phyloP scores from a whole-genome alignment of 2,329 filamentous ascomycete species.

The Proliferodiscus dingleyae region DNA sequence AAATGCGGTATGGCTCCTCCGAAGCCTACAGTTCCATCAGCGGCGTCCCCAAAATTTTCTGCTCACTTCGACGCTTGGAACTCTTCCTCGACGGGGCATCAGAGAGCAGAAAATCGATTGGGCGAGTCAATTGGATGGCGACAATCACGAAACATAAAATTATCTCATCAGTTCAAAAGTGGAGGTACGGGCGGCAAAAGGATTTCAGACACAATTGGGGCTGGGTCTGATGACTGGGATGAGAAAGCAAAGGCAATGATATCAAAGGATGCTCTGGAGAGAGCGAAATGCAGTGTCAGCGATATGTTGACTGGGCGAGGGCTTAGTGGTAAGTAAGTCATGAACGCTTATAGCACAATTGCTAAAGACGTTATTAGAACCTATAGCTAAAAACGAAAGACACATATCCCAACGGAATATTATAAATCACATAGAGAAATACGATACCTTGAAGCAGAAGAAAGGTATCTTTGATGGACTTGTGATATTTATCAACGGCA shows the following conservation, averaged over 20 bases:
- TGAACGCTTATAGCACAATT: conserved; percentile 31
- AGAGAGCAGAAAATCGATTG: conserved; percentile 64
- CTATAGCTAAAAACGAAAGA: conserved; percentile 18
- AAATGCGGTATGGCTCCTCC: conserved; percentile 18
- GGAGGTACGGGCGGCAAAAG: conserved; percentile 53
- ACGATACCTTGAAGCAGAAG: conserved; percentile 23
- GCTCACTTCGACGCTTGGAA: conserved; percentile 65
- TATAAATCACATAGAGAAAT: conserved; percentile 48
- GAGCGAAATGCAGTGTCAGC: conserved; percentile 38
- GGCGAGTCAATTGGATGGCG: conserved; percentile 66
- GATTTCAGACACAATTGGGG: conserved; percentile 61
- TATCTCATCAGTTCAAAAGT: conserved; percentile 62
- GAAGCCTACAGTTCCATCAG: conserved; percentile 19
- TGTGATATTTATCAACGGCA: conserved; percentile 82
- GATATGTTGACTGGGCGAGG: conserved; percentile 50
- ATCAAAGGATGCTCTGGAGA: conserved; percentile 35
- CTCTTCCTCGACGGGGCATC: conserved; percentile 71
- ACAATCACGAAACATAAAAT: conserved; percentile 61
- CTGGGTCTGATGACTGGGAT: conserved; percentile 54
- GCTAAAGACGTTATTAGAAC: conserved; percentile 29
- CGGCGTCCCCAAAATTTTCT: conserved; percentile 36
- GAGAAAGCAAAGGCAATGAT: conserved; percentile 40
- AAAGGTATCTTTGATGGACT: conserved; percentile 61
- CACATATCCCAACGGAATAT: conserved; percentile 35
- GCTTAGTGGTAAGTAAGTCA: conserved; percentile 14